Percentiles rank a stretch among this genome's conserved stretches.
Conservation (phyloP, 1,284 basidiomycete species). For the Malassezia obtusa region DNA sequence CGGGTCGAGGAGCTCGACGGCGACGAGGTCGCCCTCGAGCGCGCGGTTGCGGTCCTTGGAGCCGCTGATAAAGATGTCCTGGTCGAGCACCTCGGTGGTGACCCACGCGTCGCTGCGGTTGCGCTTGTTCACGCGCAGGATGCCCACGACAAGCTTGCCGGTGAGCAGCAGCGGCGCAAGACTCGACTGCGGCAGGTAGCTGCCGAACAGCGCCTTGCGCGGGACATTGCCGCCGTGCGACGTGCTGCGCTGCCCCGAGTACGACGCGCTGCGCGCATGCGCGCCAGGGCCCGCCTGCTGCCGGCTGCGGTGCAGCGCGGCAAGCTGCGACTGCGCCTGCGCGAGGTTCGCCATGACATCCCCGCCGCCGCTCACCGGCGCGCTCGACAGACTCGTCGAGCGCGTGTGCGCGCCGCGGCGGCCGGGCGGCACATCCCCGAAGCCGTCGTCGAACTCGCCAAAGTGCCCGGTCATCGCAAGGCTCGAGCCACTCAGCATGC, state of each 20-base stretch:
- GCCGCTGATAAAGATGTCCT: conserved; percentile 81
- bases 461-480: conserved; percentile 24
- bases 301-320: conserved; percentile 91
- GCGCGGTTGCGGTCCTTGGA: conserved; percentile 98
- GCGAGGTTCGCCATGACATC: conserved; percentile 46
- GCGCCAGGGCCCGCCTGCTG: conserved; percentile 60
- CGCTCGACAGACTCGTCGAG: conserved; percentile 8
- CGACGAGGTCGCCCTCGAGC: conserved; percentile 95
- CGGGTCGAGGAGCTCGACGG: conserved; percentile 88
- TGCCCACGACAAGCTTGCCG: conserved; percentile 94
- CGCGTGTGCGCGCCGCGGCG: conserved; percentile 22
- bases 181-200: conserved; percentile 94
- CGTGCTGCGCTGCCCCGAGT: conserved; percentile 59
- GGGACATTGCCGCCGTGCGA: conserved; percentile 53
- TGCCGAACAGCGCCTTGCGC: conserved; percentile 96
- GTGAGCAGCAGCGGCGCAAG: conserved; percentile 93
- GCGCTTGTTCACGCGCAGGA: conserved; percentile 94
- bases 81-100: conserved; percentile 94
- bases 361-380: conserved; percentile 23
- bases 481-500: conserved; percentile 32
- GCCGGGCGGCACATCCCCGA: conserved; percentile 18
- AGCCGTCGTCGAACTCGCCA: conserved; percentile 25
- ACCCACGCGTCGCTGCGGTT: conserved; percentile 98
- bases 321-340: conserved; percentile 72
- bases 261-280: conserved; percentile 91